Percentiles rank a stretch among this genome's conserved stretches.
These are phyloP conservation scores for Calonectria hawksworthii DNA, from an alignment of 2,329 filamentous ascomycete genomes.

Conservation along the genomic window DNA sequence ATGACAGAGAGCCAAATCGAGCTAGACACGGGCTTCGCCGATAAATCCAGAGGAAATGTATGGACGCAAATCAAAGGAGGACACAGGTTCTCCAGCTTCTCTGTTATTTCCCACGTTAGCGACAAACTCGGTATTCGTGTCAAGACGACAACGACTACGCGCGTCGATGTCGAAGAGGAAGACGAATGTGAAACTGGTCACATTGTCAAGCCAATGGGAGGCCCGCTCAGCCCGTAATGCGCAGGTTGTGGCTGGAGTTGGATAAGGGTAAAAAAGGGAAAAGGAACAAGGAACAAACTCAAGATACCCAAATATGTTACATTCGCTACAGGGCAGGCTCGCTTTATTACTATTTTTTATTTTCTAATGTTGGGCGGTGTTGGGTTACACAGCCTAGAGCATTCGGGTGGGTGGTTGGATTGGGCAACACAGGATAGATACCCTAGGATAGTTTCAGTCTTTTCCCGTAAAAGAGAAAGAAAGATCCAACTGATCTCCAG, in stretches of 20 bases:
- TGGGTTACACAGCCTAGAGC: not conserved
- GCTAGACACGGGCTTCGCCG: slow-evolving; percentile 45
- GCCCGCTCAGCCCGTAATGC: slow-evolving; percentile 14
- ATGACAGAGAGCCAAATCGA: slow-evolving; percentile 44
- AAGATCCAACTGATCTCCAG: not conserved
- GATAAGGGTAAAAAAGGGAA: not conserved
- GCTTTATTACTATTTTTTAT: slow-evolving; percentile 10
- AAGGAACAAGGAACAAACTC: not conserved
- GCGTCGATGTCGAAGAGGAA: slow-evolving; percentile 10
- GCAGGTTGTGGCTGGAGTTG: not conserved
- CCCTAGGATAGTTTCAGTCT: slow-evolving; percentile 12
- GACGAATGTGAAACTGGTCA: slow-evolving; percentile 11
- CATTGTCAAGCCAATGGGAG: slow-evolving; percentile 1
- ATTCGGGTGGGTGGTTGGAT: not conserved
- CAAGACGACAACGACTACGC: slow-evolving; percentile 38
- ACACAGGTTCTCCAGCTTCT: slow-evolving; percentile 36
- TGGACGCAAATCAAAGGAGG: slow-evolving; percentile 49
- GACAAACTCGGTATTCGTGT: slow-evolving; percentile 41
- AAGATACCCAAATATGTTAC: slow-evolving; percentile 5
- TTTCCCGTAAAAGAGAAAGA: not conserved
- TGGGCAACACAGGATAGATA: slow-evolving; percentile 17
- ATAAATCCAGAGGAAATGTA: slow-evolving; percentile 48
- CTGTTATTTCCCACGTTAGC: slow-evolving; percentile 40
- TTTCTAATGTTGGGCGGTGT: slow-evolving; percentile 3
- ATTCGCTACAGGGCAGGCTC: slow-evolving; percentile 9